Conservation (phyloP, 257 asterid species). For the Plantago major region DNA sequence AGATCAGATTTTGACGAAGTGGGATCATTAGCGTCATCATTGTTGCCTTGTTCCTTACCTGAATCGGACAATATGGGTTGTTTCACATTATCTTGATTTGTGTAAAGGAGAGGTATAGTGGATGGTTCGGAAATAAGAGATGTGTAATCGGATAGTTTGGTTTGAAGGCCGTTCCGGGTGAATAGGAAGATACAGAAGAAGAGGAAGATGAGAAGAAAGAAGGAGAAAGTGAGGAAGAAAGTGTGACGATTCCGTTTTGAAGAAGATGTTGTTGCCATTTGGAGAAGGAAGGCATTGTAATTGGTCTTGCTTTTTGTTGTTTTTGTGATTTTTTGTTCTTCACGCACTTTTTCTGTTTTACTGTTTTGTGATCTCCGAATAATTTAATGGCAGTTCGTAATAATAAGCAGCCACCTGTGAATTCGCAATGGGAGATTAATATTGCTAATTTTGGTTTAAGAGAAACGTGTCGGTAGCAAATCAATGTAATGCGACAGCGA, state of each 20-base stretch:
- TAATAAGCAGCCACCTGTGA: too few relatives aligned
- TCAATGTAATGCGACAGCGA: too few relatives aligned
- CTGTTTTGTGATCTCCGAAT: too few relatives aligned
- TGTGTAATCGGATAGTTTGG: constrained; percentile 34
- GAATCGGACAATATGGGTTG: constrained; percentile 10
- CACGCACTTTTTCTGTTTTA: too few relatives aligned
- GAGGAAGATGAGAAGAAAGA: constrained; percentile 35
- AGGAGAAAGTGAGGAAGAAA: constrained; percentile 27
- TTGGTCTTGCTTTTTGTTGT: neutral
- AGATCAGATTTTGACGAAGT: constrained; percentile 25
- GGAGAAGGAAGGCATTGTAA: constrained; percentile 19
- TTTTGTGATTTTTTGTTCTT: neutral
- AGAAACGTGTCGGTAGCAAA: too few relatives aligned
- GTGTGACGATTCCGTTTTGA: constrained; percentile 33
- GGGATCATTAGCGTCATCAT: constrained; percentile 15
- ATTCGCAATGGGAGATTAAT: too few relatives aligned
- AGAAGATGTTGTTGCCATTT: constrained; percentile 46
- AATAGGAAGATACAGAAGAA: constrained; percentile 44
- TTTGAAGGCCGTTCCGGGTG: constrained; percentile 38
- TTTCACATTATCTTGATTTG: constrained; percentile 13
- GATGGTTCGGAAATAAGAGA: constrained; percentile 29
- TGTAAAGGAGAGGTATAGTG: constrained; percentile 10
- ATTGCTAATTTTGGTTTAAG: too few relatives aligned
- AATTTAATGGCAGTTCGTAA: too few relatives aligned
- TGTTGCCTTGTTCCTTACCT: neutral